Evolutionary conservation across 2,329 filamentous ascomycete species (phyloP).

Genomic region (Berkeleyomyces basicola): DNA sequence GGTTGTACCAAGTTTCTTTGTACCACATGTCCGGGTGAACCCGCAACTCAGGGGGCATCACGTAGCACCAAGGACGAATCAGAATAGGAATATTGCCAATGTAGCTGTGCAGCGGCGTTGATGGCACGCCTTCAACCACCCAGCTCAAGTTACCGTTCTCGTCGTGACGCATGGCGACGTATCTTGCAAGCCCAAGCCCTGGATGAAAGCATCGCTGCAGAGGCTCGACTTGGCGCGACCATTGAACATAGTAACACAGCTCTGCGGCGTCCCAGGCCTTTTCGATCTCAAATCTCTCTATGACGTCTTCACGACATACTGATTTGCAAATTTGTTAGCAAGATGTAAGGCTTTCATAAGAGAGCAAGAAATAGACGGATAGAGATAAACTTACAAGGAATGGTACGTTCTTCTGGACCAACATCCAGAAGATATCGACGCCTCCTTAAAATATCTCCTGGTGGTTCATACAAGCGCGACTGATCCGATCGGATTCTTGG

Average conservation of each 20-base stretch:
- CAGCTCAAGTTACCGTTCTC: neutral
- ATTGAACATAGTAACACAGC: neutral
- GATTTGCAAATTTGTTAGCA: neutral
- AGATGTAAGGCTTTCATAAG: neutral
- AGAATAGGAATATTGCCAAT: neutral
- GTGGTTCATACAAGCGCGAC: conserved; percentile 1
- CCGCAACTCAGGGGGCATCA: neutral
- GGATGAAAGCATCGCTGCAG: conserved; percentile 5
- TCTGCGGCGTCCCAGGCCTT: neutral
- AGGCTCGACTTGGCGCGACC: neutral
- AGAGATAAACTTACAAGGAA: neutral
- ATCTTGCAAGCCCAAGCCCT: neutral
- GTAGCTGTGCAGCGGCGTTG: neutral
- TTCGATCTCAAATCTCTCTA: neutral
- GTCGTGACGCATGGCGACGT: neutral
- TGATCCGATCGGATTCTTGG: neutral
- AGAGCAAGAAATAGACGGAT: neutral
- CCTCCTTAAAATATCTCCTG: neutral
- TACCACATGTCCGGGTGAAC: neutral
- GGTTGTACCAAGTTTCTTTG: neutral
- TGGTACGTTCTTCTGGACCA: conserved; percentile 1
- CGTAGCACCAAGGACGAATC: conserved; percentile 8
- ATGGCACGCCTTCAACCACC: conserved; percentile 1
- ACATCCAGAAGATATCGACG: neutral
- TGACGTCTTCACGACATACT: neutral